Base-by-base conservation (phyloP, 805 yeast species). In the Yarrowia sp. region DNA sequence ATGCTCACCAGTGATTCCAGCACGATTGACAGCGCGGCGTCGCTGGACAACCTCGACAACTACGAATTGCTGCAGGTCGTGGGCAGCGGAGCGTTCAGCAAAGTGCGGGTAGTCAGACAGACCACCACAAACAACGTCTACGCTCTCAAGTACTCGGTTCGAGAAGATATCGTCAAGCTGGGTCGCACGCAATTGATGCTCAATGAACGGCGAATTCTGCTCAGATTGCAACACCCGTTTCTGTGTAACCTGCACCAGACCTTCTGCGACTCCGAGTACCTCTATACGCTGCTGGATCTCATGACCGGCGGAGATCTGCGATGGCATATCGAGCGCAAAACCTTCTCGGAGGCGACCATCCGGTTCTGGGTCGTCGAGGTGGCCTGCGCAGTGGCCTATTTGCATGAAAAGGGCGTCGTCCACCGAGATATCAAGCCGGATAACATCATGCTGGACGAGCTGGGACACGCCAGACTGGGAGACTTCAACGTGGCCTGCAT, bases 301-400 rank as follows among this genome's bases (percentile, higher is more conserved):
- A 98, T 98, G 2, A 89, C 94, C 68, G 91, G 92, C 73, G 99
- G 99, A 19, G 99, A 95, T 77, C 80, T 95, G 60, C 81, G 95
- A 43, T 85, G 92, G 1, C 82, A 93, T 64, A 87, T 95, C 61
- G 86, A 77, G 60, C 73, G 73, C 53, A 70, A 78, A 60, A 97
- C 97, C 8, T 86, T 92, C 1, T 80, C 94, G 73, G 96, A 92
- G 73, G 77, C 78, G 2, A 87, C 94, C 71, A 82, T 92, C 61
- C 85, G 86, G 73, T 95, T 91, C 79, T 94, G 93, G 76, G 86
- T 90, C 79, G 83, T 85, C 43, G 98, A 95, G 77, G 81, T 95
- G 60, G 82, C 94, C n/a, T 98, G 95, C 76, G 97, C 97, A 0
- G 80, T 89, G 1, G 79, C 80, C 9, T 87, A 86, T 72, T 76